Percentiles rank a stretch among this genome's conserved stretches.
phyloP scores from a whole-genome alignment of 495 filamentous ascomycete species.

The Neurospora sp. region DNA sequence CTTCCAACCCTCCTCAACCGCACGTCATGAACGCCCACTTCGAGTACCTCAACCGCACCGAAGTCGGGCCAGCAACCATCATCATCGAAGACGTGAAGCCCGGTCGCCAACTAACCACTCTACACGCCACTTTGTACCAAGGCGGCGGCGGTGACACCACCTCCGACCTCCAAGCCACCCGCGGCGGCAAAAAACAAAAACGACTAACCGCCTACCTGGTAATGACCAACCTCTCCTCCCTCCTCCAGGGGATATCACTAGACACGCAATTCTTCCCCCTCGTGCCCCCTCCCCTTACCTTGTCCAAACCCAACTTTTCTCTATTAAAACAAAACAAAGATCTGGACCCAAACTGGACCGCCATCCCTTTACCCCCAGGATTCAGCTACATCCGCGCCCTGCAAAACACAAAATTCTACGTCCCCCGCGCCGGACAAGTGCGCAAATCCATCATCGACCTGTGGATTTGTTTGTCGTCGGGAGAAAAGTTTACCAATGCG shows the following conservation, averaged over 20 bases:
- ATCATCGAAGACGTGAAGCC: conserved; percentile 63
- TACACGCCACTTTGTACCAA: conserved; percentile 56
- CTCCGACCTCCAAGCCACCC: neutral
- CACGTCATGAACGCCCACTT: conserved; percentile 60
- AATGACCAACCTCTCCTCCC: conserved; percentile 49
- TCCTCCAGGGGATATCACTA: conserved; percentile 45
- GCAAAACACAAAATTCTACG: conserved; percentile 43
- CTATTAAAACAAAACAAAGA: conserved; percentile 16
- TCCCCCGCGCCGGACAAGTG: conserved; percentile 39
- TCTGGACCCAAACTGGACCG: conserved; percentile 31
- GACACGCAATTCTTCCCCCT: conserved; percentile 43
- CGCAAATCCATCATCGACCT: conserved; percentile 44
- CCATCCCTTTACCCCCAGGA: conserved; percentile 27
- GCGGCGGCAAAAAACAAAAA: conserved; percentile 4
- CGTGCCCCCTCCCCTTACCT: too few relatives aligned
- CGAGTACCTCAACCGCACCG: conserved; percentile 61
- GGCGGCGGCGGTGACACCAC: conserved; percentile 5
- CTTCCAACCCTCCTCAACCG: conserved; percentile 48
- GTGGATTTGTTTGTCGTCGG: conserved; percentile 49
- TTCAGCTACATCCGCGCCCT: conserved; percentile 36
- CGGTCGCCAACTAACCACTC: conserved; percentile 55
- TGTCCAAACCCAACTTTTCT: too few relatives aligned
- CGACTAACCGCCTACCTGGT: conserved; percentile 52
- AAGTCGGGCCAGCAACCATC: conserved; percentile 51
- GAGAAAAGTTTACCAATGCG: conserved; percentile 44